Evolutionary conservation across 805 yeast species (phyloP).

Genomic region (Hanseniaspora taiwanica): DNA sequence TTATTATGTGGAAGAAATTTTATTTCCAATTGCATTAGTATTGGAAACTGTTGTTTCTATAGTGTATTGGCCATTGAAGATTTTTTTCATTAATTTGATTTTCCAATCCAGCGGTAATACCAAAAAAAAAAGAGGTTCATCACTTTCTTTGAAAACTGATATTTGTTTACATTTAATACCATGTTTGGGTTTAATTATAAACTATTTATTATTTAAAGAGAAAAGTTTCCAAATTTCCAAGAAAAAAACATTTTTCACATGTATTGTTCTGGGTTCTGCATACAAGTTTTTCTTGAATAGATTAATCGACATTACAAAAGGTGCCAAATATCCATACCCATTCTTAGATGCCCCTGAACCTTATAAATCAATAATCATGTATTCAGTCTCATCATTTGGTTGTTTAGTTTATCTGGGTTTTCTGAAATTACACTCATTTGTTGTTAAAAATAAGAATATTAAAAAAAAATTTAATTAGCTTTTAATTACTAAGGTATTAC

Average conservation of each 20-base stretch:
- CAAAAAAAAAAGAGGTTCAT: neutral
- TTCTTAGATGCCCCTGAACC: conserved; percentile 42
- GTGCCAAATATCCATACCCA: conserved; percentile 52
- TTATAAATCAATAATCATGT: conserved; percentile 35
- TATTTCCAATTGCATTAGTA: conserved; percentile 40
- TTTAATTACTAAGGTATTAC: no score
- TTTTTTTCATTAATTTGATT: conserved; percentile 39
- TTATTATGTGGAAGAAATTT: conserved; percentile 6
- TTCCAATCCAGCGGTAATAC: conserved; percentile 19
- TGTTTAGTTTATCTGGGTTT: conserved; percentile 20
- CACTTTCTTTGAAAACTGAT: conserved; percentile 38
- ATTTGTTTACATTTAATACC: conserved; percentile 50
- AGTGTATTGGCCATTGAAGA: conserved; percentile 57
- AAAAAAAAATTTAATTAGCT: no score
- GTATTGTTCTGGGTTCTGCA: conserved; percentile 27
- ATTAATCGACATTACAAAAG: conserved; percentile 32
- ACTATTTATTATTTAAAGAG: conserved; percentile 42
- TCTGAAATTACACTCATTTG: conserved; percentile 17
- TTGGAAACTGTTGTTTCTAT: conserved; percentile 47
- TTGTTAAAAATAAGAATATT: no score
- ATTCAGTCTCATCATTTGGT: conserved; percentile 28
- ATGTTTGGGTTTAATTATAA: conserved; percentile 34
- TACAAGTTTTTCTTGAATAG: conserved; percentile 43
- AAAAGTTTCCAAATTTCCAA: conserved; percentile 27
- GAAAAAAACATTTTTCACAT: conserved; percentile 28